Percentiles rank a stretch among this genome's conserved stretches.
Conservation (phyloP, 495 filamentous ascomycete species). For the Daldinia bambusicola region DNA sequence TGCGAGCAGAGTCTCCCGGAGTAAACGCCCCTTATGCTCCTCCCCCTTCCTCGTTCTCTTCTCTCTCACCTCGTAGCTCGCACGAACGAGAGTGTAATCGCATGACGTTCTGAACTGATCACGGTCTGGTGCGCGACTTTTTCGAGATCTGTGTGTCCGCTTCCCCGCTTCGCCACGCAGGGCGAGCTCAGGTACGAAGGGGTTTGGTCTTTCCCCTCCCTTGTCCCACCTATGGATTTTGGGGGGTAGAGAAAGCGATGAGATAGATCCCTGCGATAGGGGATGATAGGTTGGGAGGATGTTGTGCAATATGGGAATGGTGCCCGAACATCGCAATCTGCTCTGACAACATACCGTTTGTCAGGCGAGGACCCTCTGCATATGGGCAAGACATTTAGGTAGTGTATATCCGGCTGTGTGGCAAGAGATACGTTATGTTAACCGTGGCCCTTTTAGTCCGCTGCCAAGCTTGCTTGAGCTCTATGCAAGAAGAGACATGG, state of each 20-base stretch:
- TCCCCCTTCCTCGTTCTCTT: background rate
- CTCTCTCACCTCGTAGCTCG: slow-evolving; percentile 1
- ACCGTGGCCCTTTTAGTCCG: slow-evolving; percentile 6
- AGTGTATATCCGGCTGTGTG: slow-evolving; percentile 16
- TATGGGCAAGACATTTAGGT: slow-evolving; percentile 1
- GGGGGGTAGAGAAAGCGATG: slow-evolving; percentile 5
- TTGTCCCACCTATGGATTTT: slow-evolving; percentile 21
- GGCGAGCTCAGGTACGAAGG: slow-evolving; percentile 10
- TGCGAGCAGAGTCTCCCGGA: slow-evolving; percentile 1
- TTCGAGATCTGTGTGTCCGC: slow-evolving; percentile 11
- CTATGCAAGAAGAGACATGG: slow-evolving; percentile 10
- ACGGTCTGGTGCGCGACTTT: slow-evolving; percentile 17
- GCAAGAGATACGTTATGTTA: slow-evolving; percentile 6
- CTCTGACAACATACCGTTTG: slow-evolving; percentile 9
- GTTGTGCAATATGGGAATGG: slow-evolving; percentile 23
- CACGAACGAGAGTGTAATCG: slow-evolving; percentile 20
- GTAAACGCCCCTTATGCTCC: background rate
- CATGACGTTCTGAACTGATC: slow-evolving; percentile 33
- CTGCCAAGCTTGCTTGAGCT: slow-evolving; percentile 1
- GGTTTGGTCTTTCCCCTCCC: slow-evolving; percentile 4
- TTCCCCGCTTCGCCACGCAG: slow-evolving; percentile 11
- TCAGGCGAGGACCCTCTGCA: slow-evolving; percentile 12
- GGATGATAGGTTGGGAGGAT: slow-evolving; percentile 3
- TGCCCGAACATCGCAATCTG: slow-evolving; percentile 6
- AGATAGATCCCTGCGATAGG: slow-evolving; percentile 7